Conservation (phyloP, 225 moss, liverwort and hornwort species). For the Antitrichia curtipendula region DNA sequence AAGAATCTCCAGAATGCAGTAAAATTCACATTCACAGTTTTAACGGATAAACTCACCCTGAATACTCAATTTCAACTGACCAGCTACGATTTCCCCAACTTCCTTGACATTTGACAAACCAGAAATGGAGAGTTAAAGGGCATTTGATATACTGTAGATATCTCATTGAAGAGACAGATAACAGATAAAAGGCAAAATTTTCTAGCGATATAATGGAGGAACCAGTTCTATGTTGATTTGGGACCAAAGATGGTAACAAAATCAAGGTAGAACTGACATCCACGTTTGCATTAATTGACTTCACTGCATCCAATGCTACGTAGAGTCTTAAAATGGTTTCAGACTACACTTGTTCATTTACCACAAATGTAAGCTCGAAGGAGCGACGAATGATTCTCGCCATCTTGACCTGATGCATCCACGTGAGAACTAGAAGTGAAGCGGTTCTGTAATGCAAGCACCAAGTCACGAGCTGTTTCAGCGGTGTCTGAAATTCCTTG, state of each 20-base stretch:
- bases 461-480: conserved; percentile 55
- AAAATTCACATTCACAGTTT: not conserved
- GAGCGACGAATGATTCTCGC: not conserved
- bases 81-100: not conserved
- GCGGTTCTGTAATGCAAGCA: conserved; percentile 29
- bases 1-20: not conserved
- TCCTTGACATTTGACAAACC: not conserved
- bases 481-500: conserved; percentile 37
- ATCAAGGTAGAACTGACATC: conserved; percentile 36
- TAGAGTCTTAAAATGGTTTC: not conserved
- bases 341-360: not conserved
- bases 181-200: not conserved
- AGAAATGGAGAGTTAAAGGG: not conserved
- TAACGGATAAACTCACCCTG: not conserved
- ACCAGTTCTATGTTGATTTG: conserved; percentile 33
- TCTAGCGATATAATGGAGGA: not conserved
- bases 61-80: not conserved
- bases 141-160: not conserved
- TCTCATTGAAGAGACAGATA: not conserved
- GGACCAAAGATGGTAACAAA: conserved; percentile 3
- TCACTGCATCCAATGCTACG: not conserved
- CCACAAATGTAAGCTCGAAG: conserved; percentile 27
- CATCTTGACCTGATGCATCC: not conserved
- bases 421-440: not conserved
- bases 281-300: not conserved